Evolutionary conservation across 1,139 yeast genomes (phyloP).

Genomic region (Candida sanyaensis): DNA sequence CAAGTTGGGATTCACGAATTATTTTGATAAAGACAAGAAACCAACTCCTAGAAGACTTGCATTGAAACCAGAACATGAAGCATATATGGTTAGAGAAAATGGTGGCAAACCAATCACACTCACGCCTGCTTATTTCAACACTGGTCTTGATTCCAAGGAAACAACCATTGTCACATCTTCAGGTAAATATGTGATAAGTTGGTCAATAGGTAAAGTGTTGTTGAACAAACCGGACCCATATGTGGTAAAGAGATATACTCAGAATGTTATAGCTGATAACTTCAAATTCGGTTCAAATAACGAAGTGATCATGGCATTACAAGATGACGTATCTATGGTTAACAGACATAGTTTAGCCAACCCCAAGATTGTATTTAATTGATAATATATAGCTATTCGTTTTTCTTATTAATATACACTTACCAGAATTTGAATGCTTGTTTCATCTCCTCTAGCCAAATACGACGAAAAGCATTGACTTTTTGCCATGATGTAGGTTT

Average conservation of each 20-base stretch:
- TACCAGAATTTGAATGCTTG: slow-evolving; percentile 47
- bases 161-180: slow-evolving; percentile 73
- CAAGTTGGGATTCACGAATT: slow-evolving; percentile 60
- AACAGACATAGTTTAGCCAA: slow-evolving; percentile 57
- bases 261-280: slow-evolving; percentile 71
- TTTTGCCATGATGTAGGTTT: slow-evolving; percentile 57
- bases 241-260: slow-evolving; percentile 61
- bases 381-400: slow-evolving; percentile 1
- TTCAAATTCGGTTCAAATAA: slow-evolving; percentile 74
- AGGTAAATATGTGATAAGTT: slow-evolving; percentile 79
- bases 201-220: slow-evolving; percentile 70
- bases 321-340: slow-evolving; percentile 71
- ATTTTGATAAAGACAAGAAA: slow-evolving; percentile 65
- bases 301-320: slow-evolving; percentile 68
- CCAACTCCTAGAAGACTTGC: slow-evolving; percentile 72
- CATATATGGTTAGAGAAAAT: slow-evolving; percentile 57
- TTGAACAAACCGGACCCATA: slow-evolving; percentile 55
- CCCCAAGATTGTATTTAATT: slow-evolving; percentile 36
- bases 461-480: slow-evolving; percentile 59
- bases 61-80: slow-evolving; percentile 71
- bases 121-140: slow-evolving; percentile 76
- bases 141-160: slow-evolving; percentile 63
- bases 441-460: slow-evolving; percentile 67
- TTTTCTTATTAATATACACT: slow-evolving; percentile 1
- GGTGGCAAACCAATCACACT: slow-evolving; percentile 53